A percentile compares a stretch with the other conserved stretches of the same genome.
These are phyloP conservation scores for Diplodia sapinea DNA, from an alignment of 2,329 filamentous ascomycete species.

Conservation along the genomic window DNA sequence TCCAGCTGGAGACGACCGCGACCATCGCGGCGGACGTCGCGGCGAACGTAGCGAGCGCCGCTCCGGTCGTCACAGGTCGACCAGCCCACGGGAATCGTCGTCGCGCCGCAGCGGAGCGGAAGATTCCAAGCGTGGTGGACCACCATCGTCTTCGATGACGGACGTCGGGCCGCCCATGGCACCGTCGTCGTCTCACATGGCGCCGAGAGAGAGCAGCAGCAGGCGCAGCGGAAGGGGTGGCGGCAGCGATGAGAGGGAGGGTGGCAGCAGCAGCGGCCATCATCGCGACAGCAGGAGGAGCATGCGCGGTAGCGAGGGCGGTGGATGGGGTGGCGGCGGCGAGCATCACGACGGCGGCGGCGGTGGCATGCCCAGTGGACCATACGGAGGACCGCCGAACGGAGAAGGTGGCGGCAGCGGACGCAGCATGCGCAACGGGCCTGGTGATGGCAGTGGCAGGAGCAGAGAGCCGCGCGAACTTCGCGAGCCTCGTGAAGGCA, in stretches of 20 bases:
- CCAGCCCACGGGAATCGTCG: slow-evolving; percentile 9
- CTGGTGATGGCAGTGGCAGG: background rate
- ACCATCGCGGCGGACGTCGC: slow-evolving; percentile 24
- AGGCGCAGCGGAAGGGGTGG: background rate
- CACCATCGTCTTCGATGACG: background rate
- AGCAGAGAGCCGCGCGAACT: slow-evolving; percentile 16
- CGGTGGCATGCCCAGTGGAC: background rate
- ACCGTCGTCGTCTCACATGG: background rate
- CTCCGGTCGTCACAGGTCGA: slow-evolving; percentile 22
- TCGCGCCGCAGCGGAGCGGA: background rate
- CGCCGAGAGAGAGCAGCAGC: slow-evolving; percentile 13
- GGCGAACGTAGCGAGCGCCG: slow-evolving; percentile 18
- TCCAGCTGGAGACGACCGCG: background rate
- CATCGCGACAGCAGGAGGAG: background rate
- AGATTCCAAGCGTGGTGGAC: slow-evolving; percentile 3
- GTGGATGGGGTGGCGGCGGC: slow-evolving; percentile 1
- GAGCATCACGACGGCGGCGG: background rate
- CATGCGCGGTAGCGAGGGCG: background rate
- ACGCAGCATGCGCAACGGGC: background rate
- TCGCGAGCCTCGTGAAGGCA: background rate
- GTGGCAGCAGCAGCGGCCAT: slow-evolving; percentile 11
- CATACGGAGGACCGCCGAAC: background rate
- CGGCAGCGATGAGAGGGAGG: slow-evolving; percentile 9
- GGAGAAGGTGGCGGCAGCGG: background rate
- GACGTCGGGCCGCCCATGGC: background rate